A percentile compares a stretch with the other conserved stretches of the same genome.
Evolutionary conservation across 495 filamentous ascomycete species (phyloP).

Genomic region (Aspergillus sclerotioniger): DNA sequence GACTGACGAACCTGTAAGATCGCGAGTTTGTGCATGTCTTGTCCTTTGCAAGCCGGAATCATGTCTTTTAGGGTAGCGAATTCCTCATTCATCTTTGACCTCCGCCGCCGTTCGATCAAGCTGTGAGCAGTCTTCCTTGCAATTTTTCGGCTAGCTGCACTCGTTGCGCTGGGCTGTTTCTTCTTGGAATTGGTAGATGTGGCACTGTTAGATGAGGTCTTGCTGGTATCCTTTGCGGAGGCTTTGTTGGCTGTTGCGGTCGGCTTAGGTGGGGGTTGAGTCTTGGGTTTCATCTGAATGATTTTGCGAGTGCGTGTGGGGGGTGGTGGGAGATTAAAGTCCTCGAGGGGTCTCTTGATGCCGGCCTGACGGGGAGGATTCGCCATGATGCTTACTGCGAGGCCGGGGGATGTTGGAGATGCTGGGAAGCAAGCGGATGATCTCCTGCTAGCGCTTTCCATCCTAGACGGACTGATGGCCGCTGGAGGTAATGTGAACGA

Average conservation of each 20-base stretch:
- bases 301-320: constrained; percentile 92
- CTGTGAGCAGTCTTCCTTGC: constrained; percentile 96
- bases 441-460: constrained; percentile 39
- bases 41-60: constrained; percentile 87
- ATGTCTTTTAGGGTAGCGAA: constrained; percentile 91
- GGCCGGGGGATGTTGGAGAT: constrained; percentile 56
- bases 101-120: constrained; percentile 83
- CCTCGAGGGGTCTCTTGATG: constrained; percentile 46
- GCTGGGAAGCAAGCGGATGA: constrained; percentile 51
- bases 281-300: constrained; percentile 86
- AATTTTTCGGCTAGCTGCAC: constrained; percentile 84
- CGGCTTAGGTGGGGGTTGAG: constrained; percentile 29
- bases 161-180: constrained; percentile 65
- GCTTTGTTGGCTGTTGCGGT: constrained; percentile 24
- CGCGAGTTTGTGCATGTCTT: constrained; percentile 97
- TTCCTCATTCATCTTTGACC: constrained; percentile 99
- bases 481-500: constrained; percentile 83
- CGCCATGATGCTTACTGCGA: constrained; percentile 37
- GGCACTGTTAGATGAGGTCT: constrained; percentile 25
- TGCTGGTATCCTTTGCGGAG: constrained; percentile 28
- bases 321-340: constrained; percentile 84
- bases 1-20: constrained; percentile 75
- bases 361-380: constrained; percentile 59
- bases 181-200: constrained; percentile 53
- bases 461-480: constrained; percentile 54